A percentile compares a stretch with the other conserved stretches of the same genome.
Evolutionary conservation across 2,329 filamentous ascomycete species (phyloP).

Genomic region (Colletotrichum lupini): DNA sequence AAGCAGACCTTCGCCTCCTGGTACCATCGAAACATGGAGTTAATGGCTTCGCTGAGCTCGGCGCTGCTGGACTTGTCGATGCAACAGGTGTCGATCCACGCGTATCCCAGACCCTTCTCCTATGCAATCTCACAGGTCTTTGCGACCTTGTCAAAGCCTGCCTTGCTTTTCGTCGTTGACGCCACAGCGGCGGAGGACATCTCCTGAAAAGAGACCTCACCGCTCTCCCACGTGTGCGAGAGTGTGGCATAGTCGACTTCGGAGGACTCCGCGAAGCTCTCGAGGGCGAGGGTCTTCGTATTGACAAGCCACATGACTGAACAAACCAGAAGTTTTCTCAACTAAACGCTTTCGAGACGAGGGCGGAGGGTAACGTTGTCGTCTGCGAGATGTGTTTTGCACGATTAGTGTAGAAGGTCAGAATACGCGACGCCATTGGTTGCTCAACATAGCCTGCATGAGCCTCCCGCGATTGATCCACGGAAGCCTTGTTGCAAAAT

Average conservation of each 20-base stretch:
- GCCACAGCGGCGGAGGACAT: not conserved
- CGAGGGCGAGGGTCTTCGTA: constrained; percentile 25
- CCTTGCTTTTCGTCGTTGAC: not conserved
- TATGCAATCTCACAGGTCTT: constrained; percentile 25
- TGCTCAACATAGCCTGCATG: too few species aligned
- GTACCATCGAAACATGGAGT: constrained; percentile 40
- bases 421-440: too few species aligned
- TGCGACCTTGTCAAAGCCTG: constrained; percentile 33
- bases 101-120: constrained; percentile 22
- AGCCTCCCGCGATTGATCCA: too few species aligned
- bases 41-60: constrained; percentile 40
- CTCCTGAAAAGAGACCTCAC: constrained; percentile 40
- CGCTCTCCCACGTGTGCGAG: constrained; percentile 42
- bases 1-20: constrained; percentile 36
- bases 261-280: constrained; percentile 35
- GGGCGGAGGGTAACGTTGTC: too few species aligned
- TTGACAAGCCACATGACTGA: constrained; percentile 37
- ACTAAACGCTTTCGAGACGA: not conserved
- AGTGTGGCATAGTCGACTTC: constrained; percentile 40
- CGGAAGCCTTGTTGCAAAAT: too few species aligned
- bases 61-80: constrained; percentile 42
- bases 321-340: too few species aligned
- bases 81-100: constrained; percentile 42
- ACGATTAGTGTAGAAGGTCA: too few species aligned
- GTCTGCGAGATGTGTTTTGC: too few species aligned